Evolutionary conservation across 179 eudicot genomes (phyloP).

Genomic region (Beta macrorhiza): DNA sequence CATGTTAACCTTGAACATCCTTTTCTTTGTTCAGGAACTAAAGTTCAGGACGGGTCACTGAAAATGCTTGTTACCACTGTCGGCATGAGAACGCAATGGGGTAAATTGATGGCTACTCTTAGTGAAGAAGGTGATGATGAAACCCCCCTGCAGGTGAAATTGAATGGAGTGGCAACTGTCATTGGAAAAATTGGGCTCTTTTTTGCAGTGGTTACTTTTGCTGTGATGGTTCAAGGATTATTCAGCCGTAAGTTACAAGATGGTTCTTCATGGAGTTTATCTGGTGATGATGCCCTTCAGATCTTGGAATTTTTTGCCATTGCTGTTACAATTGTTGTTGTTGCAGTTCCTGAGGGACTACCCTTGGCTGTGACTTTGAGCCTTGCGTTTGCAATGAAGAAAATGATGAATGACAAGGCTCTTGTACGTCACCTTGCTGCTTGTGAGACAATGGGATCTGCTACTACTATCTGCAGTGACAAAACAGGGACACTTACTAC

Average conservation of each 20-base stretch:
- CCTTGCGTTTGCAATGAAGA: slow-evolving; percentile 97
- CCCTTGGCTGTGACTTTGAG: slow-evolving; percentile 94
- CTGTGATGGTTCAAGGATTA: slow-evolving; percentile 73
- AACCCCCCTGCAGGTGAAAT: slow-evolving; percentile 92
- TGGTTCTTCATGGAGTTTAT: slow-evolving; percentile 52
- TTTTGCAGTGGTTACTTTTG: slow-evolving; percentile 83
- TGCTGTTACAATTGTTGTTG: slow-evolving; percentile 93
- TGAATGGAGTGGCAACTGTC: slow-evolving; percentile 94
- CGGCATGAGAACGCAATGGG: slow-evolving; percentile 99
- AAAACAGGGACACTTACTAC: slow-evolving; percentile 95
- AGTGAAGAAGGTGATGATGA: slow-evolving; percentile 96
- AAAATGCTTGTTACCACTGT: slow-evolving; percentile 92
- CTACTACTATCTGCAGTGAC: slow-evolving; percentile 91
- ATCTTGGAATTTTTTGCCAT: slow-evolving; percentile 85
- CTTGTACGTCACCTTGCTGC: slow-evolving; percentile 94
- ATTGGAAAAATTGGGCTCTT: slow-evolving; percentile 88
- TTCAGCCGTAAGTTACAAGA: slow-evolving; percentile 55
- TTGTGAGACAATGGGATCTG: slow-evolving; percentile 98
- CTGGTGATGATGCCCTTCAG: slow-evolving; percentile 73
- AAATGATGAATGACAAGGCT: slow-evolving; percentile 98
- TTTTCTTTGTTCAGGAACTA: slow-evolving; percentile 81
- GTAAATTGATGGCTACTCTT: slow-evolving; percentile 87
- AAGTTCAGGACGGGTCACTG: slow-evolving; percentile 94
- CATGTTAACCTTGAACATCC: slow-evolving; percentile 67
- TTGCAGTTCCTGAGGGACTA: slow-evolving; percentile 95